Conservation (phyloP, 352 stramenopile species). For the Peronospora belbahrii region DNA sequence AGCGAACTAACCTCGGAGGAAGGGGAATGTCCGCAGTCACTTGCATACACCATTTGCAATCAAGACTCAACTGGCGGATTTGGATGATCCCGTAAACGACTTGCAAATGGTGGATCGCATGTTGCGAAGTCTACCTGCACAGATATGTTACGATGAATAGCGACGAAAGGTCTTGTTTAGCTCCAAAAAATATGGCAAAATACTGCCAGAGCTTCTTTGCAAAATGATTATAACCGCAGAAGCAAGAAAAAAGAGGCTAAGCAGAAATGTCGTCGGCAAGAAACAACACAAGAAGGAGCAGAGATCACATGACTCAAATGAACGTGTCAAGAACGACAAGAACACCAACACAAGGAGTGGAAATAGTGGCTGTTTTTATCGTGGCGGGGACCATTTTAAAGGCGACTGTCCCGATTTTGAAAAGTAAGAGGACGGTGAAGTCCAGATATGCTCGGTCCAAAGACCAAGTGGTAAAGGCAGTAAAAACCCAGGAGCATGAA, state of each 20-base stretch:
- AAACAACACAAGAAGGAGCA: neutral
- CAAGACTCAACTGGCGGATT: neutral
- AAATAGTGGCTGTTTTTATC: neutral
- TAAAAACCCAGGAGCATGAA: neutral
- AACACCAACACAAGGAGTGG: neutral
- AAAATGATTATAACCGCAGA: slow-evolving; percentile 1
- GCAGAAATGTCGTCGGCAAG: too few relatives aligned
- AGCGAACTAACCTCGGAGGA: neutral
- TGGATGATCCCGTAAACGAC: neutral
- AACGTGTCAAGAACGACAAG: too few relatives aligned
- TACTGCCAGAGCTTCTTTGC: neutral
- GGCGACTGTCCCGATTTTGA: neutral
- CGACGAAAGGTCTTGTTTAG: neutral
- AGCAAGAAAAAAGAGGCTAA: neutral
- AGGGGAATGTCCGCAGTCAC: neutral
- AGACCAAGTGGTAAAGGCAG: neutral
- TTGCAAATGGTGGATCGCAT: neutral
- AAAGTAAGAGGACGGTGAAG: neutral
- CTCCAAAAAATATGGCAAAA: neutral
- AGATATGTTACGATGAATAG: neutral
- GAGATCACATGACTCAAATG: neutral
- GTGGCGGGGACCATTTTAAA: neutral
- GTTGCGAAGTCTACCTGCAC: neutral
- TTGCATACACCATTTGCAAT: neutral
- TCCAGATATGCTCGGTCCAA: slow-evolving; percentile 1